Base-by-base conservation (phyloP, 1,139 yeast genomes). In the Saccharomyces hybrid region DNA sequence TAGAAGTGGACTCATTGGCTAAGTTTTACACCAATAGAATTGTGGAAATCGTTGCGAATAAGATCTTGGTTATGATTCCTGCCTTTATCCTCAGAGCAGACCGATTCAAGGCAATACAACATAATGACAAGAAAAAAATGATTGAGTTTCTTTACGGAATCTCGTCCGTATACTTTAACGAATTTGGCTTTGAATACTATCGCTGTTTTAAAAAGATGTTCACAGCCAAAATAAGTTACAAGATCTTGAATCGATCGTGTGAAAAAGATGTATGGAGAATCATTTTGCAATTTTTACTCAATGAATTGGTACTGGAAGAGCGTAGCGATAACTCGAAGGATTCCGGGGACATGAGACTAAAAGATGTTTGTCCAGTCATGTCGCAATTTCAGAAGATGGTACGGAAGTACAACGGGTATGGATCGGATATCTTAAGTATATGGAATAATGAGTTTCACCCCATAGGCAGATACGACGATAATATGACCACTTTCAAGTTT, bases 121-220 rank as follows among this genome's bases (percentile, higher is more conserved):
- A 49, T 27, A 44, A 51, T 7, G 56, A 58, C 6, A 56, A 60
- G 38, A 57, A 59, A 6, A 49, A 57, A 16, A 58, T 68, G 58
- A 56, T 62, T 24, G 59, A 59, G 47, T 64, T 63, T 49, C 51
- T 59, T 9, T 61, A 59, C 47, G 58, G 59, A 6, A 50, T 67
- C 3, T 61, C 63, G 2, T 64, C 70, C 2, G 55, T 66, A 51
- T 67, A 64, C 54, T 67, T 67, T 51, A 66, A 67, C 49, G 65
- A 66, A 51, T 60, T 66, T 52, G 68, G 64, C 2, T 55, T 58
- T 26, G 68, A 65, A 26, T 65, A 66, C 51, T 67, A 65, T 49
- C 62, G 66, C 21, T 58, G 66, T 49, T 67, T 68, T 52, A 64
- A 61, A 51, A 64, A 64, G 46, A 59, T 68, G 64, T 67, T 68